Base-by-base conservation (phyloP, 345 rosid species). In the Melaleuca alternifolia region DNA sequence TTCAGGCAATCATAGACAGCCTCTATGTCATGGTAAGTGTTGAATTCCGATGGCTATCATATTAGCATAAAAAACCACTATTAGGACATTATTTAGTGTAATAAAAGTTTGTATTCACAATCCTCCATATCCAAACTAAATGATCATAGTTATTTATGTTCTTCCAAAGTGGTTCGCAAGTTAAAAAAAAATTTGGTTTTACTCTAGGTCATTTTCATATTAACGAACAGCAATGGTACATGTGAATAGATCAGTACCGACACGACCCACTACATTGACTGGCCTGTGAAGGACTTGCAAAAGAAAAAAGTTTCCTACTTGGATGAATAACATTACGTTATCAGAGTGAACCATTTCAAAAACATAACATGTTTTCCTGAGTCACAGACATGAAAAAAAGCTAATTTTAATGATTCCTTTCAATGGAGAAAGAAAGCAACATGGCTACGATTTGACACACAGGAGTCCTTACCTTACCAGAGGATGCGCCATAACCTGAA, bases 401-500 rank as follows among this genome's bases (percentile, higher is more conserved):
- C 56, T 52, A 5, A 46, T 26, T 41, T 30, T n/a, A 82, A 50
- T 14, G 41, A 82, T 37, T 82, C 54, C 56, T 33, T 50, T 14
- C 21, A 1, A 51, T 26, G 28, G 21, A 33, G 54, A 24, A 15
- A 54, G 51, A 37, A 21, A 18, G 83, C n/a, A 53, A 26, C 26
- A 56, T 51, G 26, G 85, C 56, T 56, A 30, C 59, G 51, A 37
- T 51, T 83, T 20, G 59, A 52, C 11, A 51, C 52, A 20, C 46
- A 85, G 51, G 51, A 65, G 50, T 76, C 41, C 71, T 88, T 92
- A 96, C 99, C 99, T 97, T 97, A 51, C 99, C 99, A 54, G 98
- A 91, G 84, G 99, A 97, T 86, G 92, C 99, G 89, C 99, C 99
- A 89, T 97, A 97, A 85, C 99, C 99, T n/a, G 99, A 96, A 93